These are phyloP conservation scores for Trichoderma arundinaceum DNA, from an alignment of 2,329 filamentous ascomycete species.

Conservation along the genomic window DNA sequence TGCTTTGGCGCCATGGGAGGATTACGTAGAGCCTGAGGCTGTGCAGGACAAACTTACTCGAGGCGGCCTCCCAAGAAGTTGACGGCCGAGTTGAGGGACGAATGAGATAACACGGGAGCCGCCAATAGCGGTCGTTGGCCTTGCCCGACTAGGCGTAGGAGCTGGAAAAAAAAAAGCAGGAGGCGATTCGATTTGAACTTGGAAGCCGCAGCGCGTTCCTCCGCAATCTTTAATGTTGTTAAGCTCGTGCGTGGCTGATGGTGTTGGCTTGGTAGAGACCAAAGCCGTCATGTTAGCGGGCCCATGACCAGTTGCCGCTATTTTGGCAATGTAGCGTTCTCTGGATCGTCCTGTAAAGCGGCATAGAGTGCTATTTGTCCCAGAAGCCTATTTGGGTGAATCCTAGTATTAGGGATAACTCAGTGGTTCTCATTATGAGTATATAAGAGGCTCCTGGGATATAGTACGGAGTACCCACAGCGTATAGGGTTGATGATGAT, in stretches of 20 bases:
- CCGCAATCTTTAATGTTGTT: slow-evolving; percentile 8
- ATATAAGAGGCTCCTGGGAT: too few relatives aligned
- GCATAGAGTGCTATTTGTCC: too few relatives aligned
- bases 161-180: not conserved
- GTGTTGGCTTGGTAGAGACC: not conserved
- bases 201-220: not conserved
- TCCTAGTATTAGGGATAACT: too few relatives aligned
- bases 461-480: too few relatives aligned
- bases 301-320: too few relatives aligned
- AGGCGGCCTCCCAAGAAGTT: not conserved
- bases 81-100: not conserved
- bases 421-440: too few relatives aligned
- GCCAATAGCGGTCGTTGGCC: not conserved
- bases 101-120: slow-evolving; percentile 6
- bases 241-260: not conserved
- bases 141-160: not conserved
- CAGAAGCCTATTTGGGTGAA: too few relatives aligned
- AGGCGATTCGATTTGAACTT: not conserved
- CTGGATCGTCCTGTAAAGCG: too few relatives aligned
- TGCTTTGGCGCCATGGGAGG: too few relatives aligned
- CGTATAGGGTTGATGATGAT: too few relatives aligned
- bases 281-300: not conserved
- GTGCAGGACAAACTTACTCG: slow-evolving; percentile 28
- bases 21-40: slow-evolving; percentile 33
- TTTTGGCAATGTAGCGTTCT: too few relatives aligned